Conservation (phyloP, 179 eudicot species). For the Actinidia chinensis region DNA sequence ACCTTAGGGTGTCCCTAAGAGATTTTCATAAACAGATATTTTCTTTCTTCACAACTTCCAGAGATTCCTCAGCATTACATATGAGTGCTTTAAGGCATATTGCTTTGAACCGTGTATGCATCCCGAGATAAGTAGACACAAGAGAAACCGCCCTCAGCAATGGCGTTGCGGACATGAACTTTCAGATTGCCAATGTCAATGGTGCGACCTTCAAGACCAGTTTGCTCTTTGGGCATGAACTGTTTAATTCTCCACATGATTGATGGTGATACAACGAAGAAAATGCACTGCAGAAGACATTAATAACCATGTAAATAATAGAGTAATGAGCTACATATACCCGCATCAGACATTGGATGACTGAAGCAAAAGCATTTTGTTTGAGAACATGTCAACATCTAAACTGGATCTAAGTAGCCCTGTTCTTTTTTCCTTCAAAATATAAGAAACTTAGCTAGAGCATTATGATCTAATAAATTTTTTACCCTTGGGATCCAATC, state of each 20-base stretch:
- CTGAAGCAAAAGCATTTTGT: not conserved
- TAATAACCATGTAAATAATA: not conserved
- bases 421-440: not conserved
- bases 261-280: slow-evolving; percentile 11
- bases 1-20: slow-evolving; percentile 91
- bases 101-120: slow-evolving; percentile 79
- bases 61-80: slow-evolving; percentile 90
- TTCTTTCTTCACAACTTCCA: slow-evolving; percentile 83
- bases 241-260: slow-evolving; percentile 94
- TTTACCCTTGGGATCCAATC: not conserved
- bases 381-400: not conserved
- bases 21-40: slow-evolving; percentile 83
- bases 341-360: not conserved
- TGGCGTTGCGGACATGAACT: slow-evolving; percentile 69
- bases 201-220: slow-evolving; percentile 93
- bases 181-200: slow-evolving; percentile 86
- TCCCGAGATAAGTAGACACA: slow-evolving; percentile 90
- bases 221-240: slow-evolving; percentile 75
- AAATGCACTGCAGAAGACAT: slow-evolving; percentile 22
- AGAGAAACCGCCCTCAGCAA: slow-evolving; percentile 99
- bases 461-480: too few relatives aligned
- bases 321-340: not conserved
- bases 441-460: not conserved
- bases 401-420: not conserved
- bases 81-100: slow-evolving; percentile 92